phyloP scores from a whole-genome alignment of 1,139 yeast genomes.

The Taphrina betulina region DNA sequence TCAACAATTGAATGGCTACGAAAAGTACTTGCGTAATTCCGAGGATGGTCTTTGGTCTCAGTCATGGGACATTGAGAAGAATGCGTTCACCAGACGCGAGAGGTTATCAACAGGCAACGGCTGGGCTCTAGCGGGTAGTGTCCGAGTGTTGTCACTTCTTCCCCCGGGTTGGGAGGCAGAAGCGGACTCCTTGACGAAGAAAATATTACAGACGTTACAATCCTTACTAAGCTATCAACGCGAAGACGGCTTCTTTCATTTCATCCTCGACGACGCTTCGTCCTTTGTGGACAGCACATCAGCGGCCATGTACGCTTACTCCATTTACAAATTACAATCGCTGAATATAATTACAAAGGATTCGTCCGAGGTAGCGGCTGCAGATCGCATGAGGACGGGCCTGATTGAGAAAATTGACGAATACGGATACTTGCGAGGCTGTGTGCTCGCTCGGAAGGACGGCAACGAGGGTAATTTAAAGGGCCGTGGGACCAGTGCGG shows the following conservation, averaged over 20 bases:
- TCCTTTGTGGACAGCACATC: constrained; percentile 28
- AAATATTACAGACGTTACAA: constrained; percentile 11
- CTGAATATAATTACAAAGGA: constrained; percentile 1
- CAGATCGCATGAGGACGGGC: constrained; percentile 15
- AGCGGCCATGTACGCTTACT: constrained; percentile 25
- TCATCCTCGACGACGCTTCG: constrained; percentile 21
- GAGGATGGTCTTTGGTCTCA: constrained; percentile 28
- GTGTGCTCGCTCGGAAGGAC: constrained; percentile 30
- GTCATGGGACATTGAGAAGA: constrained; percentile 26
- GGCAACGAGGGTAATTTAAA: constrained; percentile 21
- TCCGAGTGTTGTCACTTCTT: constrained; percentile 20
- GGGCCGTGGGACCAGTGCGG: constrained; percentile 24
- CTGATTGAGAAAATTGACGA: constrained; percentile 15
- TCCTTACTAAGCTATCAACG: constrained; percentile 17
- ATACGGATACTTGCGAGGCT: constrained; percentile 25
- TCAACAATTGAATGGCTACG: constrained; percentile 29
- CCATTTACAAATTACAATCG: constrained; percentile 14
- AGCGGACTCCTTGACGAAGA: constrained; percentile 5
- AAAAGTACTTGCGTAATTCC: constrained; percentile 18
- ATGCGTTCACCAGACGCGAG: constrained; percentile 9
- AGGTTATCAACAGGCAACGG: constrained; percentile 27
- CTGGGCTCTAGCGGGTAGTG: constrained; percentile 29
- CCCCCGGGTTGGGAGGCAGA: constrained; percentile 32
- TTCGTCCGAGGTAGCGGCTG: constrained; percentile 23
- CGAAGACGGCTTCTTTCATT: constrained; percentile 27